Evolutionary conservation across 2,329 filamentous ascomycete species (phyloP).

Genomic region (Davidsoniella eucalypti): DNA sequence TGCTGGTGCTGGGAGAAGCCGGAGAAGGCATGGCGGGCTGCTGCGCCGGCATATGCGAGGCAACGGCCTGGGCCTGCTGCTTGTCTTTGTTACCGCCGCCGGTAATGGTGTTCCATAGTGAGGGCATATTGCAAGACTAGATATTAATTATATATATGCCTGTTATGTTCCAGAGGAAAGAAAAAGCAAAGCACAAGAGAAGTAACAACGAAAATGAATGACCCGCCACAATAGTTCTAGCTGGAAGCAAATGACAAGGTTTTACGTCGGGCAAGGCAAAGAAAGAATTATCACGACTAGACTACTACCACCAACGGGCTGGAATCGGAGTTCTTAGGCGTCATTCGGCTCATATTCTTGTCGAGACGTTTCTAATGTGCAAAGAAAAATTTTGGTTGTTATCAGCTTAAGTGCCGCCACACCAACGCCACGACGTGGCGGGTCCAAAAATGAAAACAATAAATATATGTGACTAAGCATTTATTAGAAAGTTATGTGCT

Average conservation of each 20-base stretch:
- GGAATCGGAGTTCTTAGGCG: background rate
- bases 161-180: background rate
- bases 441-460: too few species aligned
- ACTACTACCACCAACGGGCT: too few species aligned
- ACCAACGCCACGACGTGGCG: constrained; percentile 4
- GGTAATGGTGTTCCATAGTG: constrained; percentile 46
- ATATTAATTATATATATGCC: background rate
- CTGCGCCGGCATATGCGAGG: constrained; percentile 9
- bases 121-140: constrained; percentile 28
- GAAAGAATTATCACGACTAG: too few species aligned
- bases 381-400: constrained; percentile 9
- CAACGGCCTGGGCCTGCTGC: constrained; percentile 25
- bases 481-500: background rate
- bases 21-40: constrained; percentile 20
- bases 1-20: constrained; percentile 32
- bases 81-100: constrained; percentile 37
- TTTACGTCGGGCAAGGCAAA: too few species aligned
- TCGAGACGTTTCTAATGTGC: constrained; percentile 1
- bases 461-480: constrained; percentile 2
- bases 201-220: background rate
- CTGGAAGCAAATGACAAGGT: too few species aligned
- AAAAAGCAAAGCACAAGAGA: background rate
- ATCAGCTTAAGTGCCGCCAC: background rate
- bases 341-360: background rate
- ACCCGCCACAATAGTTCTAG: too few species aligned